Percentiles rank a stretch among this genome's conserved stretches.
Evolutionary conservation across 129 eudicot species (phyloP).

Genomic region (Flaveria bidentis): DNA sequence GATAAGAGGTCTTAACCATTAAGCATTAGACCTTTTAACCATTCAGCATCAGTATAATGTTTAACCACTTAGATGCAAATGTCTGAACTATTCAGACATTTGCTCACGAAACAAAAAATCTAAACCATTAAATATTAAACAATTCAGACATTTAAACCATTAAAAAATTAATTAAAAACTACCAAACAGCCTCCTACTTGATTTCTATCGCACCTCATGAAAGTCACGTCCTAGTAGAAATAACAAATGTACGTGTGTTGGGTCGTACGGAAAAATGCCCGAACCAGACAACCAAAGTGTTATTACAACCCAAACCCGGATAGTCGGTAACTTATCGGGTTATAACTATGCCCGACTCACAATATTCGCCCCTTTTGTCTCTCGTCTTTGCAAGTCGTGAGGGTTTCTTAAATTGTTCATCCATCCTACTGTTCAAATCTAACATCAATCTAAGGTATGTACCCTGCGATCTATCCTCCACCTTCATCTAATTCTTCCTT

Average conservation of each 20-base stretch:
- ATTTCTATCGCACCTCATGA: too few species aligned
- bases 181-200: too few species aligned
- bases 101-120: too few species aligned
- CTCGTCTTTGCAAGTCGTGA: slow-evolving; percentile 12
- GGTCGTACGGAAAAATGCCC: background rate
- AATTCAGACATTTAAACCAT: too few species aligned
- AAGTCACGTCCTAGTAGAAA: background rate
- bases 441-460: slow-evolving; percentile 30
- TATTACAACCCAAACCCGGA: slow-evolving; percentile 23
- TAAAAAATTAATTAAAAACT: too few species aligned
- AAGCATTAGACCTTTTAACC: too few species aligned
- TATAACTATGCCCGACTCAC: slow-evolving; percentile 11
- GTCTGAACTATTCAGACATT: too few species aligned
- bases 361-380: slow-evolving; percentile 25
- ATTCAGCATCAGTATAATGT: too few species aligned
- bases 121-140: too few species aligned
- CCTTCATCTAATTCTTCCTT: background rate
- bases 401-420: slow-evolving; percentile 8
- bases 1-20: too few species aligned
- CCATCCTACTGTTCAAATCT: slow-evolving; percentile 12
- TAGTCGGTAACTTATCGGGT: slow-evolving; percentile 33
- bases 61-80: too few species aligned
- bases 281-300: slow-evolving; percentile 3
- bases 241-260: background rate
- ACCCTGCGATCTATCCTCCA: slow-evolving; percentile 11